Conservation (phyloP, 179 eudicot species). For the Nepenthes alata region DNA sequence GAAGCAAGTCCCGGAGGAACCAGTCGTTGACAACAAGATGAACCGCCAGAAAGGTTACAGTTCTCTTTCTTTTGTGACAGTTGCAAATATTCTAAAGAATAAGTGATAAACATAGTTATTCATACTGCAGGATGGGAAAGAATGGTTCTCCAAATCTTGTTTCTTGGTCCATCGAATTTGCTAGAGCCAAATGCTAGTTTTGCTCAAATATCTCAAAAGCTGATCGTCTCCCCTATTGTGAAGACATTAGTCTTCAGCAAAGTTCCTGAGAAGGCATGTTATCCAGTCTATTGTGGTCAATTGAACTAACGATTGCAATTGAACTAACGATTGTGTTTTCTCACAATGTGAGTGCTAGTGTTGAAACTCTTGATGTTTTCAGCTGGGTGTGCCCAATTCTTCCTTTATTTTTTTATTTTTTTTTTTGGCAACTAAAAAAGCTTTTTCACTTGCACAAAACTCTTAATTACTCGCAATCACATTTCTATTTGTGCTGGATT, state of each 20-base stretch:
- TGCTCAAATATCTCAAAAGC: conserved; percentile 85
- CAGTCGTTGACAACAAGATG: conserved; percentile 69
- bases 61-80: conserved; percentile 1
- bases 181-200: conserved; percentile 89
- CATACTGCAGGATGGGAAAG: conserved; percentile 81
- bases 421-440: too few species aligned
- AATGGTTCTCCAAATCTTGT: conserved; percentile 96
- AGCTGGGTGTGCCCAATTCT: too few species aligned
- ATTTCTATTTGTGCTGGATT: too few species aligned
- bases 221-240: conserved; percentile 93
- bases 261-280: conserved; percentile 87
- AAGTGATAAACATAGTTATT: not conserved
- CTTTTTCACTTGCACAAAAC: too few species aligned
- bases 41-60: conserved; percentile 68
- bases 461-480: too few species aligned
- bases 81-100: too few species aligned
- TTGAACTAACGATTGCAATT: not conserved
- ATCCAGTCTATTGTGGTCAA: not conserved
- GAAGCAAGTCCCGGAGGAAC: conserved; percentile 68
- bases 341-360: too few species aligned
- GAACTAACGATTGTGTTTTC: not conserved
- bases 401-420: too few species aligned
- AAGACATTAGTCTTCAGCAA: conserved; percentile 95
- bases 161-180: conserved; percentile 93
- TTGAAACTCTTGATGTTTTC: too few species aligned